phyloP scores from a whole-genome alignment of 78 protist species.

The slime mould (Dictyostelium discoideum) region dicty_2.7 NC_007088.5:3492501-3493000 shows the following conservation, averaged over 20 bases:
- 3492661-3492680: neutral
- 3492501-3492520: neutral
- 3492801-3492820: neutral
- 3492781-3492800: neutral
- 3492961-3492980: too few species aligned
- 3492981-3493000: too few species aligned
- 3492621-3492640: conserved; percentile 9
- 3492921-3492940: neutral
- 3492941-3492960: neutral
- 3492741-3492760: neutral
- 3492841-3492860: neutral
- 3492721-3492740: neutral
- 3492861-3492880: neutral
- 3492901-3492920: neutral
- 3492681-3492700: neutral
- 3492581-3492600: conserved; percentile 9
- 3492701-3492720: conserved; percentile 7
- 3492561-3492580: conserved; percentile 1
- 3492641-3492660: neutral
- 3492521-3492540: neutral
- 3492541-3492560: neutral
- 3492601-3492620: neutral
- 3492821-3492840: neutral
- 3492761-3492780: neutral
- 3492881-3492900: neutral